Conservation (phyloP, 2,329 filamentous ascomycete species). For the Trichoderma pleuroti region DNA sequence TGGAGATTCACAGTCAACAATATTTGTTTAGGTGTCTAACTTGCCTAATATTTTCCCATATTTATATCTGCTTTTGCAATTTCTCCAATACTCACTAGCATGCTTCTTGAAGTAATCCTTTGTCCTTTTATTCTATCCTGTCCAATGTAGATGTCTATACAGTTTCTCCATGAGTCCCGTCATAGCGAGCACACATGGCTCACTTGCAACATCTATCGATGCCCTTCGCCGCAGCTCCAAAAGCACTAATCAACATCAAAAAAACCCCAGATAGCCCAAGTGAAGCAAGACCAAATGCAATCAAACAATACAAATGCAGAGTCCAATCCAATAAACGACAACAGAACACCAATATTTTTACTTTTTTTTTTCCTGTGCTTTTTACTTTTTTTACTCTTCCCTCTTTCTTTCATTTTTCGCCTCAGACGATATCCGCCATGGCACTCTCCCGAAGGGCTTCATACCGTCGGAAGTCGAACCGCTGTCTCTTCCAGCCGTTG, state of each 20-base stretch:
- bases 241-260: not conserved
- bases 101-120: not conserved
- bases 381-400: constrained; percentile 1
- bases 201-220: not conserved
- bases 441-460: constrained; percentile 50
- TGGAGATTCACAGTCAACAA: no score
- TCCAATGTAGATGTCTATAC: not conserved
- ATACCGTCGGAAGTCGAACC: constrained; percentile 53
- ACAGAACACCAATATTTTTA: not conserved
- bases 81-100: not conserved
- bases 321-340: not conserved
- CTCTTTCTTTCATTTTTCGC: not conserved
- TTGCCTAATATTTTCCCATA: no score
- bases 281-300: not conserved
- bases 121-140: not conserved
- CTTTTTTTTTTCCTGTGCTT: not conserved
- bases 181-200: not conserved
- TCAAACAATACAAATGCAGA: not conserved
- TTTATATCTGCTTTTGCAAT: no score
- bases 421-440: constrained; percentile 46
- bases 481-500: constrained; percentile 53
- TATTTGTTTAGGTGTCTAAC: no score
- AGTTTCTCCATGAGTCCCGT: not conserved
- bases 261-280: not conserved
- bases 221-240: not conserved